Conservation (phyloP, 1,284 basidiomycete species). For the Ganoderma sinense region DNA sequence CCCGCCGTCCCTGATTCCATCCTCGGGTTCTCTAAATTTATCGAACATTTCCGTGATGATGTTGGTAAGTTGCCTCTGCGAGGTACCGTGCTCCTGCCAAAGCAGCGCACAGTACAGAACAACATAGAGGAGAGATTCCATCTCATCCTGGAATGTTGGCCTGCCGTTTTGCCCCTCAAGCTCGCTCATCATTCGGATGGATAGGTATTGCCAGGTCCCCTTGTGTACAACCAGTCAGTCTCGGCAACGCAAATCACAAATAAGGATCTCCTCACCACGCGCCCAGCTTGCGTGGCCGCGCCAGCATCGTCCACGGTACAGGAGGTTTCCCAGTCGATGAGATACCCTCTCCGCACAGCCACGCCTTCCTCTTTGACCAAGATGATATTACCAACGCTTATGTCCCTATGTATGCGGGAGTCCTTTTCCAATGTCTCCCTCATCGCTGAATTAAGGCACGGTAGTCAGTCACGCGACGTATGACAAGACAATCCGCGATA, state of each 20-base stretch:
- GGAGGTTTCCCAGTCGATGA: slow-evolving; percentile 23
- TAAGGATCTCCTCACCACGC: background rate
- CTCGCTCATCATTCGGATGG: background rate
- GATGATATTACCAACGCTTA: slow-evolving; percentile 23
- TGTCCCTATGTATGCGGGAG: slow-evolving; percentile 18
- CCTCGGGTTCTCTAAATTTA: background rate
- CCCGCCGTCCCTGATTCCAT: slow-evolving; percentile 3
- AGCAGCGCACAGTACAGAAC: slow-evolving; percentile 19
- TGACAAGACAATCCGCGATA: background rate
- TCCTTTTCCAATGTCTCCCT: slow-evolving; percentile 10
- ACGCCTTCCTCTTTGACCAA: slow-evolving; percentile 10
- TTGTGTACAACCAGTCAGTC: background rate
- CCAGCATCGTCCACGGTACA: slow-evolving; percentile 10
- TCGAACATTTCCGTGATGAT: background rate
- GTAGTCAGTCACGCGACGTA: background rate
- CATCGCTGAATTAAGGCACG: slow-evolving; percentile 7
- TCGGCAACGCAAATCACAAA: background rate
- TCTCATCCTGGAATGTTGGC: slow-evolving; percentile 20
- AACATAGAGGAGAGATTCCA: slow-evolving; percentile 28
- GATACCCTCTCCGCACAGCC: slow-evolving; percentile 9
- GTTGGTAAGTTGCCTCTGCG: background rate
- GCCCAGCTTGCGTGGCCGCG: background rate
- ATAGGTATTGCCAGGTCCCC: slow-evolving; percentile 24
- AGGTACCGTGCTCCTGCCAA: background rate
- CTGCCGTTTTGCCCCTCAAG: background rate